Evolutionary conservation across 208 protist species (phyloP), one percentile per base, ranked within the genome.

Genomic region (Balamuthia mandrillaris): DNA sequence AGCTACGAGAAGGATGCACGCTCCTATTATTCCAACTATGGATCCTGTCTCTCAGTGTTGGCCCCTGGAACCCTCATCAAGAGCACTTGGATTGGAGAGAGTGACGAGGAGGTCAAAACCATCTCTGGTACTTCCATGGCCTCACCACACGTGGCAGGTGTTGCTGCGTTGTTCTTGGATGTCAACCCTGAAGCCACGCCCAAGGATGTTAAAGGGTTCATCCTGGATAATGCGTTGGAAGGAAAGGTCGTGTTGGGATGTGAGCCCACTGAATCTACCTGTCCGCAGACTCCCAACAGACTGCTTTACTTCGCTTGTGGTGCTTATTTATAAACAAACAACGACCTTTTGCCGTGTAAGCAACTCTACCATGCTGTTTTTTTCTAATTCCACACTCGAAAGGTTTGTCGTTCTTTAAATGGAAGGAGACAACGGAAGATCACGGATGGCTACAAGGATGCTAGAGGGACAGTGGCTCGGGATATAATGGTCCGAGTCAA

Each of bases 41-140:
- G 47, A 24, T 14, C 16, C 47, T 54, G 47, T 18, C 16, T 54
- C 47, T 14, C 14, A 14, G 21, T 54, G 16, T 14, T 18, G 14
- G 47, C 47, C 16, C 47, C 47, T 18, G 47, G 47, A 14, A 14
- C 14, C 16, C 1, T 21, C 1, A 83, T 83, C 77, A 83, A 68
- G 77, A 68, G 54, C 24, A 56, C 77, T 37, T 83, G 77, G 77
- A 83, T 83, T 56, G 77, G 29, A 31, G n/a, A n/a, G n/a, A 27
- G 24, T 60, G 52, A 27, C 52, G 24, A 60, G 52, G 74, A 24
- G 27, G 42, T 72, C 74, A 83, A 68, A 24, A 81, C 74, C 27
- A 68, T 81, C 52, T 86, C 45, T 14, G 47, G 47, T 18, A 54
- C 47, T 18, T 24, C 16, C 47, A 54, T 54, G 47, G 47, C 47